Evolutionary conservation across 1,284 basidiomycete genomes (phyloP), one percentile per base, ranked within the genome.

Genomic region (Tilletia horrida): DNA sequence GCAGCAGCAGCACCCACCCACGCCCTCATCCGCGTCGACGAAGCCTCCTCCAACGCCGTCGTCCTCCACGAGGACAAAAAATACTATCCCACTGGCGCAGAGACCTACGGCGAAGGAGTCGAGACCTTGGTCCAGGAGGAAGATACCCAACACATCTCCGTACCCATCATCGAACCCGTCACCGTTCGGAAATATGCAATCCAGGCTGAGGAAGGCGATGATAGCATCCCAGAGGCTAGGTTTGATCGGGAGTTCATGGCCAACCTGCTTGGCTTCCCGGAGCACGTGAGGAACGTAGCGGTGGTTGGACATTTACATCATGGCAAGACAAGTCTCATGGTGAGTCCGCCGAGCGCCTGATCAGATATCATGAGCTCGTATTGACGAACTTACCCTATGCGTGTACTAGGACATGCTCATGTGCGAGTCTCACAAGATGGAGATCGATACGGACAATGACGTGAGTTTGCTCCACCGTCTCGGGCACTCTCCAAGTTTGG

Each of bases 91-190:
- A 90, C 90, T 13, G 96, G 96, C 0, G 86, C 86, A 66, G 92
- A 97, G 62, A 88, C 95, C 0, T 98, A 98, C 81, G 96, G 95
- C 8, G 86, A 88, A 57, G 95, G 90, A 68, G 95, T 98, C 25
- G 95, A 98, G 84, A 91, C 95, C 0, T 84, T 98, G 77, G 96
- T 99, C 1, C 94, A 98, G 82, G 96, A 99, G 83, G 96, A 99
- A 84, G 96, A 99, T 80, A 88, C 91, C 2, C 96, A 99, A 82
- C 93, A 92, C 8, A 86, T 99, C 7, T 88, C 91, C 2, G 93
- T 98, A 80, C 96, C 96, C 44, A 95, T 99, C 73, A 87, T 99
- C 70, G 93, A 93, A 43, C 96, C 96, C 25, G 87, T 98, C 72
- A 97, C 96, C 92, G 89, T 89, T 88, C 83, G 97, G 90, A 71